Conservation (phyloP, 148 eudicot species). For the Rhododendron williamsianum region DNA sequence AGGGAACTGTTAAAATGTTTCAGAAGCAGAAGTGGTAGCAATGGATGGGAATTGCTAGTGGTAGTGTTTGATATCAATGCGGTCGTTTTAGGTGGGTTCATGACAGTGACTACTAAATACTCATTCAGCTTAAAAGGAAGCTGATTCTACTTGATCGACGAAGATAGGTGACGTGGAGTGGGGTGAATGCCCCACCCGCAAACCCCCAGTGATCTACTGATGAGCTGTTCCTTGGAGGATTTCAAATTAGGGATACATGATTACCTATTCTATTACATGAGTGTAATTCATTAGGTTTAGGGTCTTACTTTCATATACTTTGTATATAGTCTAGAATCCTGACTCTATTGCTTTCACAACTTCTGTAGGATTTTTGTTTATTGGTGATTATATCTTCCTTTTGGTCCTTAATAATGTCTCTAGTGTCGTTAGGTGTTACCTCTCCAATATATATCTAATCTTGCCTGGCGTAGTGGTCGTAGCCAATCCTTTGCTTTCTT, state of each 20-base stretch:
- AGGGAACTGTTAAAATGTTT: slow-evolving; percentile 18
- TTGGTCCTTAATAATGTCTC: neutral
- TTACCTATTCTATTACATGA: slow-evolving; percentile 18
- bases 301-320: slow-evolving; percentile 23
- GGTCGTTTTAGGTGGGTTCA: slow-evolving; percentile 19
- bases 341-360: slow-evolving; percentile 19
- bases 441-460: neutral
- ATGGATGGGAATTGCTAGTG: slow-evolving; percentile 9
- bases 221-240: neutral
- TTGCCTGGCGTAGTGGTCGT: neutral
- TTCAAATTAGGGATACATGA: neutral
- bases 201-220: neutral
- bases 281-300: slow-evolving; percentile 22
- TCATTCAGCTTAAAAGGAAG: slow-evolving; percentile 18
- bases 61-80: neutral
- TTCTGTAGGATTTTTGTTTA: slow-evolving; percentile 11
- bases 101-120: slow-evolving; percentile 14
- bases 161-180: slow-evolving; percentile 1
- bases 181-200: neutral
- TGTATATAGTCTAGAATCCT: slow-evolving; percentile 44
- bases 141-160: slow-evolving; percentile 19
- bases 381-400: slow-evolving; percentile 9
- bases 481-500: neutral
- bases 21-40: slow-evolving; percentile 13
- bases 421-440: neutral